Conservation (phyloP, 2,329 filamentous ascomycete species). For the Balansia obtecta region DNA sequence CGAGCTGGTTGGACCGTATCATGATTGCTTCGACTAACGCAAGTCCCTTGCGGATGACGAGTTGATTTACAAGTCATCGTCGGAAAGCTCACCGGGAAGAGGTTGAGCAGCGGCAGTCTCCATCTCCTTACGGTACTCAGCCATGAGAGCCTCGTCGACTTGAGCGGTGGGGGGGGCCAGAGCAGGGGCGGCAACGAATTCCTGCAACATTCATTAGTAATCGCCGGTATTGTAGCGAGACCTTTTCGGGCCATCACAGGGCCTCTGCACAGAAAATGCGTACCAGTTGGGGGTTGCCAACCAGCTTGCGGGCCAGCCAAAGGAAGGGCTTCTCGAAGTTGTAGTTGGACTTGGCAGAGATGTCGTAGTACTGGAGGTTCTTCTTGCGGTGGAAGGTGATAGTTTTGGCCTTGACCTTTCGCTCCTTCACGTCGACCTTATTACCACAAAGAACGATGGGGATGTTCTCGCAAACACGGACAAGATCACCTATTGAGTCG, state of each 20-base stretch:
- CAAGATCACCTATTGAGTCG: conserved; percentile 66
- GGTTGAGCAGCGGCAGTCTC: conserved; percentile 64
- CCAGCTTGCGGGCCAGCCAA: conserved; percentile 96
- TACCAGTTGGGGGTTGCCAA: conserved; percentile 60
- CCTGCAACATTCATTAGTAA: conserved; percentile 39
- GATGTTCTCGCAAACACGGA: conserved; percentile 98
- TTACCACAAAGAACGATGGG: conserved; percentile 97
- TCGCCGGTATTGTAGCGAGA: background rate
- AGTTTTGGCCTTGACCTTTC: conserved; percentile 99
- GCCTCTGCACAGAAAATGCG: conserved; percentile 1
- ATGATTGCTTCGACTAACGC: conserved; percentile 12
- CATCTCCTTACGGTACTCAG: conserved; percentile 85
- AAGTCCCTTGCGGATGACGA: conserved; percentile 8
- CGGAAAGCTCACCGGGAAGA: conserved; percentile 89
- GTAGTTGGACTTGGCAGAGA: conserved; percentile 99
- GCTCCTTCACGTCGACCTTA: conserved; percentile 99
- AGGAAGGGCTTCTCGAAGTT: conserved; percentile 99
- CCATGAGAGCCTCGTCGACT: conserved; percentile 74
- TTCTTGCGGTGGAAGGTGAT: conserved; percentile 99
- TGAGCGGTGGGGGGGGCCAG: conserved; percentile 86
- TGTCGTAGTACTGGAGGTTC: conserved; percentile 99
- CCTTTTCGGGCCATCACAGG: background rate
- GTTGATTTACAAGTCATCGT: conserved; percentile 47
- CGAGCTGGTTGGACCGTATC: conserved; percentile 13
- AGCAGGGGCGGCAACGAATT: conserved; percentile 91